Base-by-base conservation (phyloP, 2,329 filamentous ascomycete genomes). In the Dactylonectria estremocensis region DNA sequence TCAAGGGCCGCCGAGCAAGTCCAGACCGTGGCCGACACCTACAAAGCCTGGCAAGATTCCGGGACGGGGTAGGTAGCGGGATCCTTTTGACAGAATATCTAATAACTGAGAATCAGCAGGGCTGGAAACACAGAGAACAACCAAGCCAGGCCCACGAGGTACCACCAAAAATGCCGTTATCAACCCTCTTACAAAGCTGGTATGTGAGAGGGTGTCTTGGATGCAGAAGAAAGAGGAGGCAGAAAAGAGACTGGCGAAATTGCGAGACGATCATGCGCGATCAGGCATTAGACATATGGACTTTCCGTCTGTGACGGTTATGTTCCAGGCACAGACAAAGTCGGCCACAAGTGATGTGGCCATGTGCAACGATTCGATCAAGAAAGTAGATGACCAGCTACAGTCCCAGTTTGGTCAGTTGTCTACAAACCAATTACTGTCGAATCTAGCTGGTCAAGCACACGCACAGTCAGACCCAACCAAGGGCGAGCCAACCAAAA, bases 131-230 rank as follows among this genome's bases (percentile, higher is more conserved):
- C 28, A 57, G 37, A 56, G 22, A n/a, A 52, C 56, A n/a, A 31
- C 52, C 43, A 66, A 66, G 43, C 1, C 52, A 45, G 50, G 52
- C 48, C 22, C 48, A 50, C 4, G 28, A 8, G 28, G n/a, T 13
- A 53, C 55, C 43, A 46, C 24, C 6, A 16, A 14, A 5, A 46
- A 56, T 16, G 14, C 24, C 37, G 24, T 16, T 3, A 58, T 69
- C 45, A 73, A 57, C 46, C 28, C 13, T 2, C 13, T 77, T 2
- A 62, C 70, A 16, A 72, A 76, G 13, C 37, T 73, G 2, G n/a
- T 78, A 7, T 72, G 69, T 22, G 71, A 79, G 8, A 72, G 72
- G 50, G 64, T 72, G 5, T 57, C 59, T 50, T 72, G 68, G 58
- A 73, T 61, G 16, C 68, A 68, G 40, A 65, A 72, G 18, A 64